Conservation (phyloP, 371 early-diverging fungal genomes). For the Sporodiniella umbellata region DNA sequence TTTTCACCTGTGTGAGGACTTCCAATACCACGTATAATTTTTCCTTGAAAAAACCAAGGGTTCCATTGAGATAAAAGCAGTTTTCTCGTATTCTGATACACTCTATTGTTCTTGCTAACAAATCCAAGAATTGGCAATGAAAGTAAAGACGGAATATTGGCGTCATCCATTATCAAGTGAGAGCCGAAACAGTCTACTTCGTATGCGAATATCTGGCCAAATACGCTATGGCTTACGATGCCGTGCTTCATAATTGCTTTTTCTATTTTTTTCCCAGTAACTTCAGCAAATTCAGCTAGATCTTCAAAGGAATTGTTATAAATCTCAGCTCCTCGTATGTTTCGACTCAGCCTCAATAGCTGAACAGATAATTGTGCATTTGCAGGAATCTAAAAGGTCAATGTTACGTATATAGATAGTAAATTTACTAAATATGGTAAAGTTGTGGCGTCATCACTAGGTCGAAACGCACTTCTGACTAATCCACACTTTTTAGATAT, state of each 20-base stretch:
- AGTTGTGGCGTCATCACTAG: constrained; percentile 59
- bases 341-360: constrained; percentile 12
- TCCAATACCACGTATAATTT: constrained; percentile 49
- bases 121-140: constrained; percentile 60
- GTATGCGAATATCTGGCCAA: constrained; percentile 56
- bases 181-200: constrained; percentile 69
- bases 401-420: background rate
- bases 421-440: constrained; percentile 51
- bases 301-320: too few species aligned
- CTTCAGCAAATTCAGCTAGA: constrained; percentile 5
- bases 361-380: constrained; percentile 57
- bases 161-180: constrained; percentile 61
- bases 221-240: constrained; percentile 42
- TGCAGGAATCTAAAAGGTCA: constrained; percentile 43
- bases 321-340: background rate
- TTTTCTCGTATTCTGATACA: constrained; percentile 51
- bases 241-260: constrained; percentile 49
- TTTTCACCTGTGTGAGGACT: constrained; percentile 52
- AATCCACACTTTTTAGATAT: constrained; percentile 52
- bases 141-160: constrained; percentile 59
- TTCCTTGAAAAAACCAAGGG: constrained; percentile 57
- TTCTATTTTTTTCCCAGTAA: constrained; percentile 37
- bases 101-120: constrained; percentile 30
- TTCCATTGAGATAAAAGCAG: constrained; percentile 53
- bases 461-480: constrained; percentile 56